Evolutionary conservation across 148 eudicot species (phyloP).

Genomic region (Rhododendron vialii): DNA sequence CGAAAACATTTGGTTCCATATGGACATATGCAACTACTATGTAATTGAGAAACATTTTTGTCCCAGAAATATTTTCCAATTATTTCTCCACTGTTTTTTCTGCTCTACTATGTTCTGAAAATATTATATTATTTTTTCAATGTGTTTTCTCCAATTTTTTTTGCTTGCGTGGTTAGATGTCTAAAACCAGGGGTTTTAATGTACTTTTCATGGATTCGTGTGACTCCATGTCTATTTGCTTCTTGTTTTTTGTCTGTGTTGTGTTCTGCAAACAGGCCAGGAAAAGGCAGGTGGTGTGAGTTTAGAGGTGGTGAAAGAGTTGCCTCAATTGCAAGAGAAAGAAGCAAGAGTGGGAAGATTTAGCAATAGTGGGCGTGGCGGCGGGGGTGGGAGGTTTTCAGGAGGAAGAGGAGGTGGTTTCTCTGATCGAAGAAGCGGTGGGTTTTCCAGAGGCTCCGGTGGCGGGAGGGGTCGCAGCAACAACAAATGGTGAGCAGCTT

Average conservation of each 20-base stretch:
- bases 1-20: background rate
- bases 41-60: background rate
- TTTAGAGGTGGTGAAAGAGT: conserved; percentile 55
- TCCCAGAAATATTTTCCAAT: background rate
- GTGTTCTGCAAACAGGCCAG: conserved; percentile 35
- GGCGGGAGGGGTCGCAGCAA: conserved; percentile 35
- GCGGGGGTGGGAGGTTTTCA: background rate
- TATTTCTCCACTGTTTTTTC: background rate
- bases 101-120: background rate
- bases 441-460: conserved; percentile 36
- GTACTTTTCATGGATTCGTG: background rate
- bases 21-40: background rate
- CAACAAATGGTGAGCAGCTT: conserved; percentile 15
- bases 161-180: background rate
- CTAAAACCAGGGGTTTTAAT: background rate
- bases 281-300: conserved; percentile 66
- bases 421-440: conserved; percentile 33
- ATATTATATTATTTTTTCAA: background rate
- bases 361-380: conserved; percentile 35
- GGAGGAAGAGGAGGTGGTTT: conserved; percentile 11
- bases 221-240: background rate
- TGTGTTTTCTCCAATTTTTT: background rate
- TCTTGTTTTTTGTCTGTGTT: background rate
- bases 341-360: conserved; percentile 59
- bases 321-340: conserved; percentile 70